Conservation (phyloP, 352 stramenopile species). For the Globisporangium radiosum region DNA sequence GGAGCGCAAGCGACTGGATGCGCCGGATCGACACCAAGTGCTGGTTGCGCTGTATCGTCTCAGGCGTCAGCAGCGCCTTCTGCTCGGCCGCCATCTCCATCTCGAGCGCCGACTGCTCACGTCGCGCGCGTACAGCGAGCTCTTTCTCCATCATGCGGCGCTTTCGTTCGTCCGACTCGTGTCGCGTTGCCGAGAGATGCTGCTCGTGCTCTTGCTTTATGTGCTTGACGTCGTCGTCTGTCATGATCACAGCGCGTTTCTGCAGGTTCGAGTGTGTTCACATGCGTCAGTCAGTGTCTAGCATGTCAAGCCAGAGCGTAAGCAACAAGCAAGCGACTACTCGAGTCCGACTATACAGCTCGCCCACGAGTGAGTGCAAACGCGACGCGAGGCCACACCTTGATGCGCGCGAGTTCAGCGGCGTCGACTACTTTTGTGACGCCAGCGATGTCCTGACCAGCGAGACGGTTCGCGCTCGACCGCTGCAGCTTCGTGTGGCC, state of each 20-base stretch:
- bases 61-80: slow-evolving; percentile 54
- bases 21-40: slow-evolving; percentile 57
- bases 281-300: neutral
- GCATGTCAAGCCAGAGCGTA: neutral
- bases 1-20: slow-evolving; percentile 60
- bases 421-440: slow-evolving; percentile 27
- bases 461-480: slow-evolving; percentile 36
- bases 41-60: slow-evolving; percentile 51
- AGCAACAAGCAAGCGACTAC: neutral
- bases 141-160: slow-evolving; percentile 76
- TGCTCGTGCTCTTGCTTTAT: slow-evolving; percentile 36
- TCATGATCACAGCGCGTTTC: slow-evolving; percentile 52
- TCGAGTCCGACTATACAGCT: neutral
- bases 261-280: neutral
- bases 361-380: neutral
- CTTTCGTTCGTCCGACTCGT: slow-evolving; percentile 65
- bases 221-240: slow-evolving; percentile 32
- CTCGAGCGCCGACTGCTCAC: slow-evolving; percentile 66
- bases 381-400: slow-evolving; percentile 14
- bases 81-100: slow-evolving; percentile 63
- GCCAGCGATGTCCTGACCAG: slow-evolving; percentile 54
- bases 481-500: slow-evolving; percentile 7
- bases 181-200: slow-evolving; percentile 31
- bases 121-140: slow-evolving; percentile 46
- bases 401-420: slow-evolving; percentile 40